Evolutionary conservation across 441 rosid genomes (phyloP).

Genomic region (Eruca vesicaria): DNA sequence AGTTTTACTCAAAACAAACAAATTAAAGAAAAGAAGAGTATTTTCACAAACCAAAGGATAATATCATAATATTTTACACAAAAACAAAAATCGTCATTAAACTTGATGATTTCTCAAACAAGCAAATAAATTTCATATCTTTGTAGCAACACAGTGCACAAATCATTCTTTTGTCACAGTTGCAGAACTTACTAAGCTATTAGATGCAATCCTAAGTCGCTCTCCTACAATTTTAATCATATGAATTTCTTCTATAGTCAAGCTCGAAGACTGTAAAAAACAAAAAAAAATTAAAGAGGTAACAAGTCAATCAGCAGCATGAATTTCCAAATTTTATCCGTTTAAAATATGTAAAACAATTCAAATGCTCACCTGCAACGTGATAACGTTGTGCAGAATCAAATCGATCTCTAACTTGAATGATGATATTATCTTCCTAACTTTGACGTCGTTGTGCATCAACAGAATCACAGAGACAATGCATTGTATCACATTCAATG

Average conservation of each 20-base stretch:
- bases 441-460: constrained; percentile 31
- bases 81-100: too few relatives aligned
- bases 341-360: background rate
- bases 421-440: constrained; percentile 38
- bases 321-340: background rate
- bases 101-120: too few relatives aligned
- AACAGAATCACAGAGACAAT: too few relatives aligned
- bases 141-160: too few relatives aligned
- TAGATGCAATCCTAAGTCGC: constrained; percentile 40
- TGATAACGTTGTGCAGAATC: constrained; percentile 40
- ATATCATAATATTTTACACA: too few relatives aligned
- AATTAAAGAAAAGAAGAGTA: too few relatives aligned
- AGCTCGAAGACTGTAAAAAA: constrained; percentile 46
- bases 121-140: too few relatives aligned
- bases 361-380: constrained; percentile 38
- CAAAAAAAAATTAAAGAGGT: too few relatives aligned
- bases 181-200: constrained; percentile 19
- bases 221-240: constrained; percentile 47
- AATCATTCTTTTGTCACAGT: background rate
- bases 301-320: background rate
- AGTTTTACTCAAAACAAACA: too few relatives aligned
- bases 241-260: constrained; percentile 63
- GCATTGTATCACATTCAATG: too few relatives aligned
- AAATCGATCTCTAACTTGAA: constrained; percentile 48
- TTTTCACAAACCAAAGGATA: too few relatives aligned